Evolutionary conservation across 306 rosid species (phyloP).

Genomic region (Malus asiatica): DNA sequence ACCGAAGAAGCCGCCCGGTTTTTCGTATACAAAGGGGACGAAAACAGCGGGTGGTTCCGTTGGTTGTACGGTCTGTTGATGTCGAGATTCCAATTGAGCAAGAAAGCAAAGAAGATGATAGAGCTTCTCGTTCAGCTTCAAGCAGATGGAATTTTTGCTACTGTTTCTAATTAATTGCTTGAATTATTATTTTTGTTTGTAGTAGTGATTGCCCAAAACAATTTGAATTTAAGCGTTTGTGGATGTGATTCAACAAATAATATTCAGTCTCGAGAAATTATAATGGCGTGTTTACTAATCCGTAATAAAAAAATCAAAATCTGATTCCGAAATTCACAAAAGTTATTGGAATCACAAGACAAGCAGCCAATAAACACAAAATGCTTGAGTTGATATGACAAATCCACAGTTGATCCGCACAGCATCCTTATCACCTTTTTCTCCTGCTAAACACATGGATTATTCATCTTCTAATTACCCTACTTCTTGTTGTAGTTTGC

Average conservation of each 20-base stretch:
- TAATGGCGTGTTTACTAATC: neutral
- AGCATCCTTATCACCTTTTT: too few species aligned
- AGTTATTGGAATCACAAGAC: neutral
- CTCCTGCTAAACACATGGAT: constrained; percentile 8
- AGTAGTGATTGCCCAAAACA: neutral
- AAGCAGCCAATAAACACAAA: neutral
- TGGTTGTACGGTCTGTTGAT: neutral
- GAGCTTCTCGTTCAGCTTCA: constrained; percentile 2
- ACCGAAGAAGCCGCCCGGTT: neutral
- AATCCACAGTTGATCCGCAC: constrained; percentile 35
- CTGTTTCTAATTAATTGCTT: neutral
- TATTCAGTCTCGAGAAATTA: too few species aligned
- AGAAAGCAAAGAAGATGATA: constrained; percentile 1
- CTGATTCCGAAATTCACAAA: neutral
- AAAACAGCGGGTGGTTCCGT: neutral
- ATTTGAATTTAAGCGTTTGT: neutral
- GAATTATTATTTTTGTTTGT: neutral
- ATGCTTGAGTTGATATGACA: neutral
- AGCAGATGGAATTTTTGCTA: neutral
- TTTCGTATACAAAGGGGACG: neutral
- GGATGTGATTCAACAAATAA: too few species aligned
- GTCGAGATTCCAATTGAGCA: constrained; percentile 8
- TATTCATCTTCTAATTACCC: neutral
- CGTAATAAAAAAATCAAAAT: neutral
- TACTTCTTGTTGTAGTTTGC: neutral